Evolutionary conservation across 2,329 filamentous ascomycete genomes (phyloP).

Genomic region (Clonostachys rhizophaga): DNA sequence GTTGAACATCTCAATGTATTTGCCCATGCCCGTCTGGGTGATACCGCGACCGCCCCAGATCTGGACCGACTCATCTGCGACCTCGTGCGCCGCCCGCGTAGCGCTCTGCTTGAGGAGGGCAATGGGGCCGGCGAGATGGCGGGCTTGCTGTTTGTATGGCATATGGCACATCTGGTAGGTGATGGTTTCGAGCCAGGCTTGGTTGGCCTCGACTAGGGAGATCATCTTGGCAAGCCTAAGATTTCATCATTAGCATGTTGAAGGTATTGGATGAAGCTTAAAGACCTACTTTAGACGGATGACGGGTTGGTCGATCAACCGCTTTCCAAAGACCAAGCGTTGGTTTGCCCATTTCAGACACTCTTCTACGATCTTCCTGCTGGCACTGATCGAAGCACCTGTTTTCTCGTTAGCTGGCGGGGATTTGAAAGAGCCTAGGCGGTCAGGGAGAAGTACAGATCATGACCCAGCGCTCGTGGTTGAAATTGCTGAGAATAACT

Average conservation of each 20-base stretch:
- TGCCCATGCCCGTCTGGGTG: conserved; percentile 80
- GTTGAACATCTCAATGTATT: conserved; percentile 79
- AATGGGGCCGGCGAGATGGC: conserved; percentile 74
- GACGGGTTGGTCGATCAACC: conserved; percentile 76
- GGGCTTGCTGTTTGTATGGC: conserved; percentile 72
- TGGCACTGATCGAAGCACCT: conserved; percentile 59
- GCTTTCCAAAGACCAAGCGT: conserved; percentile 78
- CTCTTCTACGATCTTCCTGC: conserved; percentile 71
- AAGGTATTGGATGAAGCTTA: background rate
- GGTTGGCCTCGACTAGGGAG: conserved; percentile 72
- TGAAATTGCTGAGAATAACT: conserved; percentile 83
- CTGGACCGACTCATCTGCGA: conserved; percentile 79
- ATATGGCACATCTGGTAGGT: conserved; percentile 88
- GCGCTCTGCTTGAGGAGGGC: conserved; percentile 75
- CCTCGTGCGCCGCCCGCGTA: conserved; percentile 74
- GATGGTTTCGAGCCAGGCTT: conserved; percentile 80
- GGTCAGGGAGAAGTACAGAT: conserved; percentile 36
- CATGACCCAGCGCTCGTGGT: conserved; percentile 82
- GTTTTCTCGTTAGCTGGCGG: conserved; percentile 7
- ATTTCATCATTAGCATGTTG: background rate
- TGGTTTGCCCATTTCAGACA: conserved; percentile 88
- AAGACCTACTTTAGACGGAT: conserved; percentile 66
- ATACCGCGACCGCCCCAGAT: conserved; percentile 81
- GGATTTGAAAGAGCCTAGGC: background rate
- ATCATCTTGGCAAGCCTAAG: conserved; percentile 79